Base-by-base conservation (phyloP, 345 rosid species). In the Salix koriyanagi region DNA sequence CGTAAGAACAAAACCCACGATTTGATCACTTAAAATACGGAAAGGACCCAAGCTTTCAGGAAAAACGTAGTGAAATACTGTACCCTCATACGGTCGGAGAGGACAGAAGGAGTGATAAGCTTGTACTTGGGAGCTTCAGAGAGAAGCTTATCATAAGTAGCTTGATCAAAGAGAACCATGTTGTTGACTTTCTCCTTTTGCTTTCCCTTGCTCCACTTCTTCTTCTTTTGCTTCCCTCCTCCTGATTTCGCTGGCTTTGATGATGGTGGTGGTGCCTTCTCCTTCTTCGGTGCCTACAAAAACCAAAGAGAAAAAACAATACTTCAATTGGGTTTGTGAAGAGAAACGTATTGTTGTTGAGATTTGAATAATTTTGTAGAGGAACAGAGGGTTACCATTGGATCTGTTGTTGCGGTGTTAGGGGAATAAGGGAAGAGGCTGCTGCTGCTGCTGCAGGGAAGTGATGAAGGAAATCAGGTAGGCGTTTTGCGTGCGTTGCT, bases 191-290 rank as follows among this genome's bases (percentile, higher is more conserved):
- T 81, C 75, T 81, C 83, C 80, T 81, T 81, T 46, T 81, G 83
- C 75, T 81, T 81, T 25, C 80, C 83, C 37, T 81, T 81, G 77
- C 83, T 81, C 83, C 83, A 81, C 74, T 81, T 81, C 86, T 87
- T 87, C 86, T 87, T 87, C 82, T 87, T 87, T 44, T 87, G 89
- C 52, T 87, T 87, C 21, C 89, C 89, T 80, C 89, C 89, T 34
- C 89, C 89, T 1, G 89, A 84, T 62, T 87, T 87, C 4, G 87
- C 89, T 28, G 89, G 89, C 79, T 87, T 87, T 0, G 89, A 87
- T 21, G 89, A 87, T 66, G 86, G 86, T 19, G 89, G 87, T 1
- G 89, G 89, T 19, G 84, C 89, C 77, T 84, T 84, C 0, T 83
- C 89, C 87, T 87, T 87, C 85, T 87, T 87, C 7, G 89, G 89